Evolutionary conservation across 345 rosid genomes (phyloP).

Genomic region (Erysimum cheiranthoides): DNA sequence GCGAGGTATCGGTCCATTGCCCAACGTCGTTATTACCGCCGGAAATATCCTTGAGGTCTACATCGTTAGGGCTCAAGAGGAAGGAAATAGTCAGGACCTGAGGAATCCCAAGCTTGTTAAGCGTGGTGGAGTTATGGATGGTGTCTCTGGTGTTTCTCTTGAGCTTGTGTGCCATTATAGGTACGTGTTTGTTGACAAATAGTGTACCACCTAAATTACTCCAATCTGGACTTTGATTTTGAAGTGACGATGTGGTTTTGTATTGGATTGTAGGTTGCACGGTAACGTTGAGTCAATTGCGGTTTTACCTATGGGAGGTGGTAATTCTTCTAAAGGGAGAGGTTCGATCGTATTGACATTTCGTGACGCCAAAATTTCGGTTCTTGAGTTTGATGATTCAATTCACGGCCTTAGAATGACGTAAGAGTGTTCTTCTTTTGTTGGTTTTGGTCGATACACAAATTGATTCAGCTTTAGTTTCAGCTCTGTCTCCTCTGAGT

Average conservation of each 20-base stretch:
- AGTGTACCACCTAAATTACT: background rate
- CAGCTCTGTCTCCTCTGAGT: conserved; percentile 2
- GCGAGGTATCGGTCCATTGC: conserved; percentile 70
- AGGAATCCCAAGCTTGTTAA: conserved; percentile 53
- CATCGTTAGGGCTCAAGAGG: conserved; percentile 82
- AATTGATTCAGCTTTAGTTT: background rate
- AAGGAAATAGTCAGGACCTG: conserved; percentile 50
- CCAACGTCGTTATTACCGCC: conserved; percentile 76
- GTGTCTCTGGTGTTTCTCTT: conserved; percentile 78
- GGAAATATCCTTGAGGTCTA: conserved; percentile 86
- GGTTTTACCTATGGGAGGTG: conserved; percentile 70
- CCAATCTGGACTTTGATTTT: conserved; percentile 3
- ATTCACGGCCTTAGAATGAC: conserved; percentile 76
- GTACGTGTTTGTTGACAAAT: conserved; percentile 39
- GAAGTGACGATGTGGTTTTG: background rate
- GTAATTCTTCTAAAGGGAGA: conserved; percentile 69
- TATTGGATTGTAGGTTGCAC: conserved; percentile 62
- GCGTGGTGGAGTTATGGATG: conserved; percentile 83
- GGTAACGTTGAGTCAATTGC: conserved; percentile 92
- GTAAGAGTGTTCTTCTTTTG: conserved; percentile 43
- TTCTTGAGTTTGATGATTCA: conserved; percentile 95
- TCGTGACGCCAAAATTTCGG: conserved; percentile 79
- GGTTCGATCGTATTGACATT: conserved; percentile 82
- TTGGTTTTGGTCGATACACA: background rate
- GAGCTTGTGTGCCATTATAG: conserved; percentile 94